These are phyloP conservation scores for Pleurostoma richardsiae DNA, from an alignment of 2,329 filamentous ascomycete species.

Conservation along the genomic window DNA sequence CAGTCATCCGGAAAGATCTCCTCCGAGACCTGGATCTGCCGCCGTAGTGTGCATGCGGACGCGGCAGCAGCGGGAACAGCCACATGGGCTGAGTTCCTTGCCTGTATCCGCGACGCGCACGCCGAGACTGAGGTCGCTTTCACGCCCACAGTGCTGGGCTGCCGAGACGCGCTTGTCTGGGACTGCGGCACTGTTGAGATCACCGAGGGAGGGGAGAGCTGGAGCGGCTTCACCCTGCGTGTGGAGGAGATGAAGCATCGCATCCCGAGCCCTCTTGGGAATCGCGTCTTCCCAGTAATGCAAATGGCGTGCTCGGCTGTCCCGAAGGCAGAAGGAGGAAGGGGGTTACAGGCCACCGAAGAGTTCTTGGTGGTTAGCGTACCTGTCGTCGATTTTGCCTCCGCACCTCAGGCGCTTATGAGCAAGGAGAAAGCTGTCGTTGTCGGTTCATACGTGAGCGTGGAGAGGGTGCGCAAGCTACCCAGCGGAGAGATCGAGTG, in stretches of 20 bases:
- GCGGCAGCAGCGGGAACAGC: conserved; percentile 46
- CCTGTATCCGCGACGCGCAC: conserved; percentile 53
- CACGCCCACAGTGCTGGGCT: conserved; percentile 49
- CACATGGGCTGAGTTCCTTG: conserved; percentile 58
- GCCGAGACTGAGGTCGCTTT: conserved; percentile 52
- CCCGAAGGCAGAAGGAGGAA: conserved; percentile 15
- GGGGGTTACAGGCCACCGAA: conserved; percentile 19
- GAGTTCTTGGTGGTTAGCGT: conserved; percentile 57
- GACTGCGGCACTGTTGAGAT: conserved; percentile 35
- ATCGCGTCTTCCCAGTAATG: conserved; percentile 63
- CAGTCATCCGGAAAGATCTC: conserved; percentile 2
- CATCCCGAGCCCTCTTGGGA: conserved; percentile 53
- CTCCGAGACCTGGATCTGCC: conserved; percentile 58
- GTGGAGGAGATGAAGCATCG: conserved; percentile 64
- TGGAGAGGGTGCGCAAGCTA: conserved; percentile 55
- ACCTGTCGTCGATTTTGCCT: conserved; percentile 37
- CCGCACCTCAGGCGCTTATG: conserved; percentile 16
- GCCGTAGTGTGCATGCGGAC: conserved; percentile 58
- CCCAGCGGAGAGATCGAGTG: conserved; percentile 54
- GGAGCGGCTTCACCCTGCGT: conserved; percentile 41
- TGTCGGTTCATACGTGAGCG: conserved; percentile 56
- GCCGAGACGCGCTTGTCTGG: conserved; percentile 36
- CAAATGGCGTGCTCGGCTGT: conserved; percentile 49
- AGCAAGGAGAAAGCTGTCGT: conserved; percentile 41
- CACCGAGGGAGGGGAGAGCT: conserved; percentile 30